Evolutionary conservation across 2,329 filamentous ascomycete species (phyloP), one percentile per base, ranked within the genome.

Genomic region (Plenodomus lindquistii): DNA sequence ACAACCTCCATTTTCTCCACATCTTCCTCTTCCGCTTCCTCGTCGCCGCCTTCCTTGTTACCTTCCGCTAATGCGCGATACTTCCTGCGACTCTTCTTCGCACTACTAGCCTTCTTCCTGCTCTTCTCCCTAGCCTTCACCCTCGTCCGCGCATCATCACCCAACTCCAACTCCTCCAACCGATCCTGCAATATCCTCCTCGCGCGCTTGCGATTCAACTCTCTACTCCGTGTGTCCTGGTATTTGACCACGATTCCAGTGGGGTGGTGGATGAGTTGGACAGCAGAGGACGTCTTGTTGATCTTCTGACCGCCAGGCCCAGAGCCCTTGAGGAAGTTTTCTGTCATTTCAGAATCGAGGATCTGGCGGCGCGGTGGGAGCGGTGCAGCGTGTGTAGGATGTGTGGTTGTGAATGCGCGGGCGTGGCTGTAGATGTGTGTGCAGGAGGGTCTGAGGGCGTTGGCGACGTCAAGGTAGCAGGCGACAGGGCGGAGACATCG

Each of bases 241-340:
- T 85, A 93, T 76, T 99, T 99, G 55, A 99, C 84, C 13, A 97
- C 92, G 44, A 97, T 85, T 52, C 93, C 93, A 0, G 92, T 96
- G 5, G 93, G 91, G 15, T 88, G 76, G 72, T 99, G 94, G 60
- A 87, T 94, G 29, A 99, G 80, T 71, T 99, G 94, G 2, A 97
- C 93, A 31, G 93, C 93, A 0, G 90, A 97, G 57, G 86, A 91
- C 20, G 94, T 99, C 84, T 99, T 99, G 76, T 99, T 99, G 76
- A 97, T 97, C 72, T 97, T 97, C 70, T 99, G 94, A 0, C 94
- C 94, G 19, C 94, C 94, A 0, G 94, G 93, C 1, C 94, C 94
- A 60, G 85, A 89, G 62, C 94, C 94, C 70, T 94, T 96, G 52
- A 99, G 80, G 74, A 95, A 97, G 36, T 81, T 82, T 66, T 97